Evolutionary conservation across 129 eudicot genomes (phyloP), one percentile per base, ranked within the genome.

Genomic region (Flaveria ramosissima): DNA sequence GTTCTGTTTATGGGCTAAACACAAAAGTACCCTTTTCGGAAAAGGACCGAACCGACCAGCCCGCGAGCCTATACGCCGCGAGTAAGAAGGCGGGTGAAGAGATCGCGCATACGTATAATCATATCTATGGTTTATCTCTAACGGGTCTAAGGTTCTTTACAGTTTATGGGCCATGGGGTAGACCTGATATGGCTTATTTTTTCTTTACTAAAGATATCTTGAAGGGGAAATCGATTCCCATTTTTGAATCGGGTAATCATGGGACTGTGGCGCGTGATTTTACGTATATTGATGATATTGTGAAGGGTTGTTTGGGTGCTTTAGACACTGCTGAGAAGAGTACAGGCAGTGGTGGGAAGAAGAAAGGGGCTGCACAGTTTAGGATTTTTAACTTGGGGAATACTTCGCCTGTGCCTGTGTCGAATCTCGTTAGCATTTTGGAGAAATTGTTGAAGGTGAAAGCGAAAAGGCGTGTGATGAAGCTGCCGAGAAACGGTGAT

Each of bases 101-200:
- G 50, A 84, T 84, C 21, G 76, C 88, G 2, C 88, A 84, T 71
- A 80, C 85, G 5, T 82, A 82, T 7, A 82, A 82, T 52, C 85
- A 82, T 53, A 82, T 82, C 9, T 76, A 82, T 24, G 81, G 61
- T 7, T 53, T 53, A 20, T 53, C 61, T n/a, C n/a, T 53, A 53
- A 53, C 61, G 24, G 61, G 88, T 26, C 72, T 84, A 16, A 73
- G 86, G 72, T 83, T 83, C 63, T 83, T 83, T 73, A 83, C 86
- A 27, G 86, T 83, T 36, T 83, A 84, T 50, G 88, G 88, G 13
- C 88, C 88, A 20, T 84, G 88, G 88, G 88, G 88, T 8, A 57
- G 88, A 42, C 88, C 88, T 0, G 88, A 84, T 48, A 80, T 84
- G 88, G 88, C 88, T 45, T 80, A 84, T 41, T 84, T 84, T 42